These are phyloP conservation scores for Trichocomaceae sp. DNA, from an alignment of 2,329 filamentous ascomycete species.

Conservation along the genomic window DNA sequence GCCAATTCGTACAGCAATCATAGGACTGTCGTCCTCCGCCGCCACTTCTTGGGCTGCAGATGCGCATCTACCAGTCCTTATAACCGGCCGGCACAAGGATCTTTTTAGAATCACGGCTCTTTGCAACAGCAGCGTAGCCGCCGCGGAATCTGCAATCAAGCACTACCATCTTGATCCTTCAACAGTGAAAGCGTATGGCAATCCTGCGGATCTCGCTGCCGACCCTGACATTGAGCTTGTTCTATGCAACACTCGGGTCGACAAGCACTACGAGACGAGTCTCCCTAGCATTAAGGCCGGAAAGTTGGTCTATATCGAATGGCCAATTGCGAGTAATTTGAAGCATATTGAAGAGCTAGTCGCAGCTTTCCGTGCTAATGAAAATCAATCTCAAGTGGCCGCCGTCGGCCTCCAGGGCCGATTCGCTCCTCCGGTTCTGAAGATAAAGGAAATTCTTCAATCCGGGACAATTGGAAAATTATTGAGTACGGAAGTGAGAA, in stretches of 20 bases:
- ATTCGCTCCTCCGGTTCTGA: slow-evolving; percentile 1
- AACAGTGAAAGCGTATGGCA: not conserved
- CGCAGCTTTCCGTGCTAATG: not conserved
- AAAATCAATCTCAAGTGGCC: not conserved
- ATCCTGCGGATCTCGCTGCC: not conserved
- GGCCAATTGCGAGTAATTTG: not conserved
- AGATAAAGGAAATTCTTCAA: not conserved
- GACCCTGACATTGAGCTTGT: not conserved
- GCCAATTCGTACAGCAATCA: not conserved
- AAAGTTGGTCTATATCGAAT: slow-evolving; percentile 4
- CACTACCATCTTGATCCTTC: not conserved
- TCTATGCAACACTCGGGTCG: slow-evolving; percentile 2
- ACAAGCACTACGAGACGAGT: slow-evolving; percentile 4
- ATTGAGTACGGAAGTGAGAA: slow-evolving; percentile 2
- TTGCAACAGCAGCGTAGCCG: not conserved
- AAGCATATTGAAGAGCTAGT: not conserved
- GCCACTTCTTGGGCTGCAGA: slow-evolving; percentile 3
- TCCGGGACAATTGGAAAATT: slow-evolving; percentile 1
- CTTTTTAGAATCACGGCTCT: slow-evolving; percentile 4
- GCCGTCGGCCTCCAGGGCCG: slow-evolving; percentile 2
- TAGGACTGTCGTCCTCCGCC: slow-evolving; percentile 2
- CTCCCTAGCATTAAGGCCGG: not conserved
- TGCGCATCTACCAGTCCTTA: slow-evolving; percentile 3
- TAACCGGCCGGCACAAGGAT: not conserved
- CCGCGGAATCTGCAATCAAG: not conserved